These are phyloP conservation scores for Orbilia oligospora DNA, from an alignment of 2,329 filamentous ascomycete genomes.

Conservation along the genomic window DNA sequence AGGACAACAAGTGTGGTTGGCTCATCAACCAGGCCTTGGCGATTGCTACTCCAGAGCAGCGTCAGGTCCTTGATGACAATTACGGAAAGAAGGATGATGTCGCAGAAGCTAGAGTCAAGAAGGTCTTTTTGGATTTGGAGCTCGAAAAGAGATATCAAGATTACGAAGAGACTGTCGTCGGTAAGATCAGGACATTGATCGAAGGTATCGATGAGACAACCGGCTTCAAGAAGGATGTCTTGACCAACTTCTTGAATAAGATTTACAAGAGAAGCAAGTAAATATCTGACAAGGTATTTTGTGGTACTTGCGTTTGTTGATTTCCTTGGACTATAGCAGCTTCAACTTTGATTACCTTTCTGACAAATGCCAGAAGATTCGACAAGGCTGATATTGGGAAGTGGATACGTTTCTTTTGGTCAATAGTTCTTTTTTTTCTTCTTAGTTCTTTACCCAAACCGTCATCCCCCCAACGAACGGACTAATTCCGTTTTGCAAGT, in stretches of 20 bases:
- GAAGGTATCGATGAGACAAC: conserved; percentile 84
- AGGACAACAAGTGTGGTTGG: conserved; percentile 99
- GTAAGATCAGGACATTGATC: conserved; percentile 83
- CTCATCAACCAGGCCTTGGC: conserved; percentile 93
- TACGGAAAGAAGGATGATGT: conserved; percentile 91
- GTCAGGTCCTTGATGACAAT: conserved; percentile 87
- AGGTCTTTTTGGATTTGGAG: conserved; percentile 86
- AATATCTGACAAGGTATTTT: conserved; percentile 61
- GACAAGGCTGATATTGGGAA: conserved; percentile 1
- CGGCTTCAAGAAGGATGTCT: conserved; percentile 90
- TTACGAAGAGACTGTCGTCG: conserved; percentile 89
- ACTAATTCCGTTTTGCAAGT: background rate
- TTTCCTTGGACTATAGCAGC: background rate
- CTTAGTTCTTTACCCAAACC: background rate
- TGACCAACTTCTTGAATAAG: conserved; percentile 91
- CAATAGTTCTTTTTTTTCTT: background rate
- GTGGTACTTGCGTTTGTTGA: background rate
- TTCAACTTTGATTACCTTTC: background rate
- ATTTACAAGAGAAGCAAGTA: conserved; percentile 99
- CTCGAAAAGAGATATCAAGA: conserved; percentile 86
- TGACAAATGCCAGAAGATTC: background rate
- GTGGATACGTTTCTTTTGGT: conserved; percentile 3
- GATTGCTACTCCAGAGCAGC: conserved; percentile 85
- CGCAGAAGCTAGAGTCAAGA: conserved; percentile 88
- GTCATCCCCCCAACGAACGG: background rate